Base-by-base conservation (phyloP, 495 filamentous ascomycete genomes). In the Bacidia rubella region DNA sequence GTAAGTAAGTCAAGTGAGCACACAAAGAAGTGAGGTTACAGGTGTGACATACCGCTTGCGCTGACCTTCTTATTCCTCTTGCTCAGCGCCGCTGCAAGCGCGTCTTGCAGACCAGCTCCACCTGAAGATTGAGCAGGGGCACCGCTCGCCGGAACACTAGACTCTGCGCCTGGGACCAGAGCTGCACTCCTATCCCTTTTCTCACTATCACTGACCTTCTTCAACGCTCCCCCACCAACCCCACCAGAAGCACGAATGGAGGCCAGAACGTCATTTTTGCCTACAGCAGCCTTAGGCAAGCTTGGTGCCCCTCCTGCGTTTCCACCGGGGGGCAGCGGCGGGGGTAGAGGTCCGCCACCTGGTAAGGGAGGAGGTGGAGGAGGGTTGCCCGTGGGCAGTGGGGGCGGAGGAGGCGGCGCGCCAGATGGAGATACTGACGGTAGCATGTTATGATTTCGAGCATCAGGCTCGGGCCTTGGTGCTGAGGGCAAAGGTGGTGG, bases 21-120 rank as follows among this genome's bases (percentile, higher is more conserved):
- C 17, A 52, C 11, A 50, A 25, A 38, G n/a, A n/a, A 23, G 22
- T 51, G 7, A 21, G 39, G 4, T 27, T 15, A 25, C 47, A 42
- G 1, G 39, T 32, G 44, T 47, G 46, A 82, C 87, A 77, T 82
- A 96, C 89, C 89, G 71, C 86, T 92, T 62, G 80, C 77, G 64
- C 85, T 83, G 62, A 94, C 89, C 73, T 89, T 90, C 68, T 84
- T 76, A 70, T 94, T 94, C 68, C 89, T 72, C 69, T 86, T 78
- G 56, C 78, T 76, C 54, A 90, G 68, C 43, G 83, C 86, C 51
- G 78, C 80, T 53, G 86, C 84, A 54, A 96, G 68, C 48, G 87
- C 88, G 66, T 83, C 84, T 23, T 86, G 86, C 75, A 96, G 74
- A 3, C 82, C 78, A 53, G 78, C 85, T 25, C 75, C 78, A 11